Evolutionary conservation across 371 early-diverging fungal genomes (phyloP).

Genomic region (Apophysomyces ossiformis): DNA sequence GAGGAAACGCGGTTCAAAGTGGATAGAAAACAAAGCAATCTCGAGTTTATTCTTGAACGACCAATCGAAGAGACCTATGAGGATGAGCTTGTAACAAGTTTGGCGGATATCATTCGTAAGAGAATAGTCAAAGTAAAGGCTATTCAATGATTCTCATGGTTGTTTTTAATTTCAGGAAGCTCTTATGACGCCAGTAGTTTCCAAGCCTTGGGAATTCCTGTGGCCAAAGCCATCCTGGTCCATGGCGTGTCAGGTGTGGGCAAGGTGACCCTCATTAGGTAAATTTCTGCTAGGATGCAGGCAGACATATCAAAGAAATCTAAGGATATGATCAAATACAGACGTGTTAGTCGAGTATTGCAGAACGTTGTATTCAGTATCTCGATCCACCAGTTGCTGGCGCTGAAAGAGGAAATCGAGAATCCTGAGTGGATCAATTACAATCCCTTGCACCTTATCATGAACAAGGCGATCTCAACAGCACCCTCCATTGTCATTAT

Average conservation of each 20-base stretch:
- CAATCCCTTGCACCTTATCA: conserved; percentile 32
- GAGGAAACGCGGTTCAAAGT: conserved; percentile 11
- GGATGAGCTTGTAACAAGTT: conserved; percentile 21
- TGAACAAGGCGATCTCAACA: conserved; percentile 27
- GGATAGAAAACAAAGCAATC: background rate
- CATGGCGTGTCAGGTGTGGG: conserved; percentile 51
- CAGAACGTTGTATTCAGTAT: conserved; percentile 18
- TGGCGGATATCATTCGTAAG: conserved; percentile 31
- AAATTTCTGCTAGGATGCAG: conserved; percentile 1
- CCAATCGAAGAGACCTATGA: conserved; percentile 9
- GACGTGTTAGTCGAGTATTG: conserved; percentile 22
- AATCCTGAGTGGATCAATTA: conserved; percentile 29
- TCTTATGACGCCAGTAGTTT: conserved; percentile 31
- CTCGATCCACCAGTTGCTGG: conserved; percentile 38
- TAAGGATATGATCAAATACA: conserved; percentile 6
- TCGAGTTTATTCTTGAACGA: conserved; percentile 1
- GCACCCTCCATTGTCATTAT: conserved; percentile 34
- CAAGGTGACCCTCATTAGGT: conserved; percentile 40
- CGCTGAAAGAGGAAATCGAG: conserved; percentile 36
- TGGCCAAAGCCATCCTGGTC: conserved; percentile 45
- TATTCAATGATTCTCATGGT: background rate
- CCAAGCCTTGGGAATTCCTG: conserved; percentile 34
- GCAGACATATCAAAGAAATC: no score
- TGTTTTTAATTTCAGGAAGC: conserved; percentile 13
- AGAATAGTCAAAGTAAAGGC: background rate